Base-by-base conservation (phyloP, 805 yeast species). In the Brettanomyces bruxellensis region DNA sequence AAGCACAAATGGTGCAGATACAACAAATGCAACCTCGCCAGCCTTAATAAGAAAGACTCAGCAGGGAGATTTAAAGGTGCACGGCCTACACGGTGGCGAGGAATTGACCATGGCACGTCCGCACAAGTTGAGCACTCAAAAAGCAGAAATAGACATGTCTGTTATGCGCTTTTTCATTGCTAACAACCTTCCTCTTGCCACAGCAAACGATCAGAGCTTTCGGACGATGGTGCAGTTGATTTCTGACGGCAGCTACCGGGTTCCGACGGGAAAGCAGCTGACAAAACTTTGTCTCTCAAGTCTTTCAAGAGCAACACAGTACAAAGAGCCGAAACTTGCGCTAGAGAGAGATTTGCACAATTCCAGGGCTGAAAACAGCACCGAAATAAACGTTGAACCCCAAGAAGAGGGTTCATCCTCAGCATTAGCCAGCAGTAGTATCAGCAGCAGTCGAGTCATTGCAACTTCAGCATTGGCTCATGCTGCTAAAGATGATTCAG, bases 291-390 rank as follows among this genome's bases (percentile, higher is more conserved):
- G 34, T 32, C 43, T 23, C 3, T 18, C 38, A 18, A 12, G 28
- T 14, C 24, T 23, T 22, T 14, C 13, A 14, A n/a, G 40, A 25
- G 24, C 40, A 43, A 51, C 49, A 36, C 48, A 50, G 47, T 35
- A 35, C n/a, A 35, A n/a, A 18, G 38, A n/a, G 23, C 38, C 38
- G 7, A 6, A 12, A n/a, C 8, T n/a, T 6, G n/a, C 13, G 23
- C 8, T 18, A n/a, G 38, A 18, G 23, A 18, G 23, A 7, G n/a
- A n/a, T n/a, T n/a, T 8, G 38, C 23, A 35, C 23, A 35, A 6
- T n/a, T 35, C 38, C 8, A n/a, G 23, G 38, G n/a, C 8, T 8
- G 23, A 35, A 18, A 35, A 35, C 23, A 18, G n/a, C 14, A 8
- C 23, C 3, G 32, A 9, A 28, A 7, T 28, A 9, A 28, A 9